Base-by-base conservation (phyloP, 2,329 filamentous ascomycete species). In the Pezizomycotina sp. region DNA sequence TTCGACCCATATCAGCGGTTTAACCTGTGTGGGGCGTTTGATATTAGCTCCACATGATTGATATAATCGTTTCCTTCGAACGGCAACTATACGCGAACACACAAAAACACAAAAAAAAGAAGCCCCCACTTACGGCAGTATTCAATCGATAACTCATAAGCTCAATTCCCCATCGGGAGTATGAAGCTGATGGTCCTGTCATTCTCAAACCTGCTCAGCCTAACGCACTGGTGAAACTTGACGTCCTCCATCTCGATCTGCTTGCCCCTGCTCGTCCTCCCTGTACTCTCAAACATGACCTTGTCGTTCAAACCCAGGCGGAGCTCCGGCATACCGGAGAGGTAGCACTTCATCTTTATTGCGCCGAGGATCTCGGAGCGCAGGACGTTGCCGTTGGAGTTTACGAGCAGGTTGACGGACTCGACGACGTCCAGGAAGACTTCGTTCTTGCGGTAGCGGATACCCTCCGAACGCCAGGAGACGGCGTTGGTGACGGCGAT, bases 201-300 rank as follows among this genome's bases (percentile, higher is more conserved):
- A 60, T 95, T 98, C 60, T 98, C 89, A 61, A 98, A 98, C 48
- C 89, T 73, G 30, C 83, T 91, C 47, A 98, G 68, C 46, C 89
- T 74, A 47, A 98, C 89, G 55, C 89, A 98, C 59, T 98, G 89
- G 61, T 98, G 89, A 60, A 98, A 98, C 55, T 98, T 98, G 60
- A 98, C 89, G 52, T 98, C 89, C 55, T 98, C 89, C 89, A 98
- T 98, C 62, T 98, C 89, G 47, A 98, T 89, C 6, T 89, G 81
- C 61, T 98, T 98, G 43, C 89, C 89, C 53, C 89, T 66, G 25
- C 86, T 95, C 10, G 86, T 82, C 44, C 89, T 71, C 18, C 89
- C 89, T 0, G 89, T 98, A 3, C 83, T 92, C 62, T 98, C 89
- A 55, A 98, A 98, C 89, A 98, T 98, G 58, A 82, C 89, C 62